These are phyloP conservation scores for Talaromyces wortmannii DNA, from an alignment of 495 filamentous ascomycete species.

Conservation along the genomic window DNA sequence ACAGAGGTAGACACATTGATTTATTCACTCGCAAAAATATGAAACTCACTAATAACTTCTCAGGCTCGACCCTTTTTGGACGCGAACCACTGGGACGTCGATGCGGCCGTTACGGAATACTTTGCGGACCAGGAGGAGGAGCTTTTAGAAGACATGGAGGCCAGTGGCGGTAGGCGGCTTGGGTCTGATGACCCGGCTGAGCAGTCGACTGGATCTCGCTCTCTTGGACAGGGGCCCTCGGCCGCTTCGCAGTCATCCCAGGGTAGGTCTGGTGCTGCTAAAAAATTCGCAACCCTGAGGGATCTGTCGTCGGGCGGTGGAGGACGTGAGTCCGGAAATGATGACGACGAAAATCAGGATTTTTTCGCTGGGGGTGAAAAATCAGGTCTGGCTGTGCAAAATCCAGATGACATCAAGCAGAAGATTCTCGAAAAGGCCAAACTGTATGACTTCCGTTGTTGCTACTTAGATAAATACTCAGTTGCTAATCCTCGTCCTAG, in stretches of 20 bases:
- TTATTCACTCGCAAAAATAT: background rate
- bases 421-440: slow-evolving; percentile 80
- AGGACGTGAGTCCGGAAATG: slow-evolving; percentile 56
- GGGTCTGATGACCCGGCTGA: slow-evolving; percentile 16
- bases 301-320: slow-evolving; percentile 39
- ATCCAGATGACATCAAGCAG: slow-evolving; percentile 67
- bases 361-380: slow-evolving; percentile 96
- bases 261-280: slow-evolving; percentile 25
- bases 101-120: slow-evolving; percentile 60
- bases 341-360: slow-evolving; percentile 62
- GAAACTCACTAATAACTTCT: background rate
- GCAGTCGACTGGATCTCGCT: slow-evolving; percentile 15
- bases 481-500: slow-evolving; percentile 24
- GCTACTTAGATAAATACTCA: background rate
- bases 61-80: slow-evolving; percentile 68
- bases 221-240: slow-evolving; percentile 25
- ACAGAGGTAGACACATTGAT: slow-evolving; percentile 47
- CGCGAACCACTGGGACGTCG: slow-evolving; percentile 63
- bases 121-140: slow-evolving; percentile 55
- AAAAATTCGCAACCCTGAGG: slow-evolving; percentile 51
- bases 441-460: slow-evolving; percentile 43
- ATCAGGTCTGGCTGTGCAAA: slow-evolving; percentile 90
- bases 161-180: slow-evolving; percentile 22
- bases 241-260: slow-evolving; percentile 25
- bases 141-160: slow-evolving; percentile 24